A percentile compares a stretch with the other conserved stretches of the same genome.
Evolutionary conservation across 306 rosid species (phyloP).

Genomic region (apple (Malus domestica)): ASM211411v1 NC_041799.1:5408001-5408500

Average conservation of each 20-base stretch:
- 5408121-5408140: constrained; percentile 46
- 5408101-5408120: constrained; percentile 86
- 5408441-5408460: background rate
- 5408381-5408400: background rate
- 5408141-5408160: background rate
- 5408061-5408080: constrained; percentile 72
- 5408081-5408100: constrained; percentile 75
- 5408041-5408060: constrained; percentile 86
- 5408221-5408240: background rate
- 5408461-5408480: background rate
- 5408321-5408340: background rate
- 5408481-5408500: background rate
- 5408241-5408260: no score
- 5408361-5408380: no score
- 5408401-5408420: background rate
- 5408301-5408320: background rate
- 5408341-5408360: background rate
- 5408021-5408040: constrained; percentile 74
- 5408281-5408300: no score
- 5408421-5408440: background rate
- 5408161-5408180: background rate
- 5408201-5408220: background rate
- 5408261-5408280: background rate
- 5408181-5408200: background rate
- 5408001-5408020: constrained; percentile 83